Percentiles rank a stretch among this genome's conserved stretches.
Evolutionary conservation across 2,329 filamentous ascomycete genomes (phyloP).

Genomic region (Epichloe hybrida): DNA sequence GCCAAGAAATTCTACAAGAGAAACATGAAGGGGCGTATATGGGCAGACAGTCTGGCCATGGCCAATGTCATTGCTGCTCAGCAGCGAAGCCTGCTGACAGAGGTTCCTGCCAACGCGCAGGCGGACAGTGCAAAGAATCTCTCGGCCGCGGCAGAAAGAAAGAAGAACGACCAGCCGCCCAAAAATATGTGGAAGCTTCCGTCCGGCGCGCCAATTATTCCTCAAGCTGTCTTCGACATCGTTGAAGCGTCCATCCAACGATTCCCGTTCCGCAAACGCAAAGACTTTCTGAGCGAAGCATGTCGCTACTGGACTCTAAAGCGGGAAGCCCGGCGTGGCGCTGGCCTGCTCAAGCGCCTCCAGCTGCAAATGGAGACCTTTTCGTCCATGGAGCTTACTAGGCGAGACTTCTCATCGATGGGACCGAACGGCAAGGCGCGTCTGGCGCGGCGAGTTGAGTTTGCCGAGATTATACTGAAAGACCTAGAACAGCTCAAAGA

Average conservation of each 20-base stretch:
- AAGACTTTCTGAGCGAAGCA: slow-evolving; percentile 83
- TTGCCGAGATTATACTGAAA: slow-evolving; percentile 59
- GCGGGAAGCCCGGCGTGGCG: slow-evolving; percentile 80
- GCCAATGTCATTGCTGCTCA: slow-evolving; percentile 69
- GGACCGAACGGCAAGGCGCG: slow-evolving; percentile 68
- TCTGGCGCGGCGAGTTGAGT: slow-evolving; percentile 72
- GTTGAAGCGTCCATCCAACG: slow-evolving; percentile 73
- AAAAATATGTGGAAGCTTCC: slow-evolving; percentile 69
- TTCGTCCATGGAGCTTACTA: slow-evolving; percentile 91
- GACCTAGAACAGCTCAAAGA: slow-evolving; percentile 67
- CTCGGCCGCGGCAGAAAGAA: slow-evolving; percentile 60
- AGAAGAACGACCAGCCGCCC: slow-evolving; percentile 42
- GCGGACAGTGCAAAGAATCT: slow-evolving; percentile 74
- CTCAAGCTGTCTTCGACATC: slow-evolving; percentile 71
- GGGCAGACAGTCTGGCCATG: slow-evolving; percentile 80
- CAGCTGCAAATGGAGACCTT: slow-evolving; percentile 94
- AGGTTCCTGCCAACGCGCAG: slow-evolving; percentile 69
- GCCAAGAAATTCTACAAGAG: slow-evolving; percentile 83
- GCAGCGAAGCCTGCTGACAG: slow-evolving; percentile 46
- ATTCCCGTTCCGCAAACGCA: slow-evolving; percentile 69
- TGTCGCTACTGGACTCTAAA: slow-evolving; percentile 98
- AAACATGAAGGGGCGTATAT: slow-evolving; percentile 77
- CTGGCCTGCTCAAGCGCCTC: slow-evolving; percentile 80
- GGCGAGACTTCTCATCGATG: slow-evolving; percentile 92
- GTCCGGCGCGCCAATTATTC: slow-evolving; percentile 88